phyloP scores from a whole-genome alignment of 805 yeast species.

The Brettanomyces sp. region DNA sequence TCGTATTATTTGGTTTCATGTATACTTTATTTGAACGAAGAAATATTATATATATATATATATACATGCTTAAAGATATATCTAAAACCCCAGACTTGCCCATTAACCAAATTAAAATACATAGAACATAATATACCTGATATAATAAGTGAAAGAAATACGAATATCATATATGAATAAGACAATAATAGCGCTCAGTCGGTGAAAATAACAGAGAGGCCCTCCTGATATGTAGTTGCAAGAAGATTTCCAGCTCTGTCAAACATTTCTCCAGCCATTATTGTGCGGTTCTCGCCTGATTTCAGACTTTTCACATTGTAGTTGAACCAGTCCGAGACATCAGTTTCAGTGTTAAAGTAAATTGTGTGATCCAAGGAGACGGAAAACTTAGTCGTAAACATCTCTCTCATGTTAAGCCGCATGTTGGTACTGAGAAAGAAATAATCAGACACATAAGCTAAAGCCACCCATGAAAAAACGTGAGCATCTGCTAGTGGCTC shows the following conservation, averaged over 20 bases:
- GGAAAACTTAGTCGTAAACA: conserved; percentile 39
- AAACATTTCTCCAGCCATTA: conserved; percentile 52
- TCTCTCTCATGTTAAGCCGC: conserved; percentile 37
- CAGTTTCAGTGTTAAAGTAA: conserved; percentile 50
- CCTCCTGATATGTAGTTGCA: conserved; percentile 61
- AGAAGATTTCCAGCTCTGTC: conserved; percentile 38
- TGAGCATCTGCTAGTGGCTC: conserved; percentile 13
- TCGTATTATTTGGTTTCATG: no score
- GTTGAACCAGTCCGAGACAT: conserved; percentile 35
- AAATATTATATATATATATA: no score
- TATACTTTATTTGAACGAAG: no score
- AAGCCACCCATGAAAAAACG: conserved; percentile 43
- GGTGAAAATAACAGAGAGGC: conserved; percentile 31
- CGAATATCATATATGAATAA: background rate
- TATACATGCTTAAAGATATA: no score
- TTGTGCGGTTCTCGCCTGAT: conserved; percentile 42
- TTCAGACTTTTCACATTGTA: conserved; percentile 40
- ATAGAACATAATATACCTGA: background rate
- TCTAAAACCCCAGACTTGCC: no score
- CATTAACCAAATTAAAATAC: background rate
- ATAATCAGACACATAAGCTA: conserved; percentile 53
- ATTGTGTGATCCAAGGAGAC: conserved; percentile 61
- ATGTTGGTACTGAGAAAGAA: conserved; percentile 43
- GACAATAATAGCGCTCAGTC: conserved; percentile 3
- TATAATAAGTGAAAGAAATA: no score